Percentiles rank a stretch among this genome's conserved stretches.
Conservation (phyloP, 2,329 filamentous ascomycete genomes). For the Verticillium tricorpus region DNA sequence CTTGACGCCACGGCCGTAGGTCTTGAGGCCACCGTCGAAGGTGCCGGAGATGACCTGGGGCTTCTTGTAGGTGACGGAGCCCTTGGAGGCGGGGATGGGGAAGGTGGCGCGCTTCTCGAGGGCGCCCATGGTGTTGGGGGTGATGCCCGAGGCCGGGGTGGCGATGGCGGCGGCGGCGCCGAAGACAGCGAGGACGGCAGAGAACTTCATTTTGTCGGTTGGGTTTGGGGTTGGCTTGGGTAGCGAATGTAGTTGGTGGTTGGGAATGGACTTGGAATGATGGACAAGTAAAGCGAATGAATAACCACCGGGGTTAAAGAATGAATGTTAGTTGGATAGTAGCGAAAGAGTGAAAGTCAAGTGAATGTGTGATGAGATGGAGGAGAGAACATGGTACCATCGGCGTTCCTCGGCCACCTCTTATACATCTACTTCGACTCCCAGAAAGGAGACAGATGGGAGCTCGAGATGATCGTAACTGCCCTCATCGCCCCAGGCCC, state of each 20-base stretch:
- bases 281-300: conserved; percentile 8
- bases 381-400: not conserved
- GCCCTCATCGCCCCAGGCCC: not conserved
- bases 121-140: conserved; percentile 11
- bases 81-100: conserved; percentile 22
- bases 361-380: not conserved
- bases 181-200: conserved; percentile 15
- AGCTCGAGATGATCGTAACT: not conserved
- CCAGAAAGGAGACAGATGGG: not conserved
- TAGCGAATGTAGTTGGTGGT: conserved; percentile 9
- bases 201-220: conserved; percentile 17
- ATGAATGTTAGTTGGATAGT: conserved; percentile 18
- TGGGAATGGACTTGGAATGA: conserved; percentile 5
- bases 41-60: conserved; percentile 17
- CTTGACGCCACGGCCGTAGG: conserved; percentile 33
- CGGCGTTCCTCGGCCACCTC: not conserved
- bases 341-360: conserved; percentile 17
- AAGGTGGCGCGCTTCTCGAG: conserved; percentile 18
- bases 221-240: not conserved
- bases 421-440: not conserved
- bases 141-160: not conserved
- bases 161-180: conserved; percentile 5
- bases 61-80: conserved; percentile 19
- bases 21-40: conserved; percentile 22
- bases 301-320: conserved; percentile 18